Evolutionary conservation across 2,329 filamentous ascomycete genomes (phyloP).

Genomic region (Ophiocordyceps polyrhachis-furcata): DNA sequence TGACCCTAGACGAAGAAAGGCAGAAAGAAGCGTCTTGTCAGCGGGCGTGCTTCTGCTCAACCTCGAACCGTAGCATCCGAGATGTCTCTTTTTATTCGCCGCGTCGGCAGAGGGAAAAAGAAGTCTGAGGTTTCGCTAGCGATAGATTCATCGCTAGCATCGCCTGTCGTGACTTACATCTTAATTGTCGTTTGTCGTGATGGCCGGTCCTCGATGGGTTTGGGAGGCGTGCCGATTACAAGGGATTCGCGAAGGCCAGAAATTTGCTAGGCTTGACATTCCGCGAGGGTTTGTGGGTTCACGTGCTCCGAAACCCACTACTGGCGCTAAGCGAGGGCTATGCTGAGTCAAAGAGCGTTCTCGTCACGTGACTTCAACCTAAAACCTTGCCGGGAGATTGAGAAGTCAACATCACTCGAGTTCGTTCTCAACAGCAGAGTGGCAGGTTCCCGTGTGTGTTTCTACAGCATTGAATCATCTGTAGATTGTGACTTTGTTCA

Average conservation of each 20-base stretch:
- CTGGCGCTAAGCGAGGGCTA: slow-evolving; percentile 22
- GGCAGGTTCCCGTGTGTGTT: no score
- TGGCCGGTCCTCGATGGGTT: slow-evolving; percentile 22
- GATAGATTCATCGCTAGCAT: background rate
- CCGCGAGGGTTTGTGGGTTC: slow-evolving; percentile 23
- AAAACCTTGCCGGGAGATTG: background rate
- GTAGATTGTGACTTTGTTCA: no score
- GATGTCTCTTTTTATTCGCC: slow-evolving; percentile 13
- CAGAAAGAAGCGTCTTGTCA: slow-evolving; percentile 8
- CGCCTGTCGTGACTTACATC: slow-evolving; percentile 17
- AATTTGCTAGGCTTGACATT: slow-evolving; percentile 20
- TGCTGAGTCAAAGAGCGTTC: slow-evolving; percentile 8
- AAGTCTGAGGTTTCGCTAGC: no score
- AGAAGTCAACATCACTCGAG: no score
- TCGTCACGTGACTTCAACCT: background rate
- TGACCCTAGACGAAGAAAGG: slow-evolving; percentile 53
- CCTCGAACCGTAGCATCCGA: slow-evolving; percentile 22
- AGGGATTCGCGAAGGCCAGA: slow-evolving; percentile 20
- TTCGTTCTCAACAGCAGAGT: no score
- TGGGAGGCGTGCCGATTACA: slow-evolving; percentile 16
- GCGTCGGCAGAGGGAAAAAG: background rate
- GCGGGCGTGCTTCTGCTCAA: slow-evolving; percentile 4
- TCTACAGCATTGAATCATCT: no score
- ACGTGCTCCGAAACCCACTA: slow-evolving; percentile 15
- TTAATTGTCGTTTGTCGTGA: slow-evolving; percentile 23